Base-by-base conservation (phyloP, 305 asterid genomes). In the Galium porrigens region DNA sequence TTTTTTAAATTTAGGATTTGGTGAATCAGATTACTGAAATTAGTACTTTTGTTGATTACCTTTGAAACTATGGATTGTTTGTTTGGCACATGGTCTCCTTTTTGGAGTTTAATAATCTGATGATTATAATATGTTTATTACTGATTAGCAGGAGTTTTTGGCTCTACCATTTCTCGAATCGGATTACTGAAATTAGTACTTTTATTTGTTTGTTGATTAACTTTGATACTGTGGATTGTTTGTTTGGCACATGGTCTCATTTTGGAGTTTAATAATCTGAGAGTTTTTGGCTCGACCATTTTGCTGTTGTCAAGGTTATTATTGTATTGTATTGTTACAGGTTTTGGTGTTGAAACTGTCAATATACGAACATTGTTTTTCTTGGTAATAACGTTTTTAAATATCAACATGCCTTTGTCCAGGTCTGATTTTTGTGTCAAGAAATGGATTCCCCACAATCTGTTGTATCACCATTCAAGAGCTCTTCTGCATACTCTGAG, bases 381-480 rank as follows among this genome's bases (percentile, higher is more conserved):
- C 17, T 18, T 4, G 30, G 57, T 44, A 42, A n/a, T 44, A 34
- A 37, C 7, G 30, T 18, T 42, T 46, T 15, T 0, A 0, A 25
- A 20, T 30, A 41, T 7, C 14, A n/a, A 61, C 32, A 41, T 58
- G 12, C 37, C 11, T 49, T 49, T 12, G 49, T 67, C 54, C 57
- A 67, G 75, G 78, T 20, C 53, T 70, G 56, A 61, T 63, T 61
- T 56, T 90, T 77, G 22, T 76, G 82, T 77, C 80, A 85, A 74
- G 61, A 81, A 77, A 90, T 90, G 97, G 94, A 85, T 77, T 90
- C 97, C 51, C 92, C 94, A 72, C 97, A 84, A 72, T 90, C 97
- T 22, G 85, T 87, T 48, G 90, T 85, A 39, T 87, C 97, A 9
- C 94, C 95, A 3, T 79, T 85, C 54, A 84, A 86, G 80, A 74